These are phyloP conservation scores for Priceomyces castillae DNA, from an alignment of 805 yeast genomes.

Conservation along the genomic window DNA sequence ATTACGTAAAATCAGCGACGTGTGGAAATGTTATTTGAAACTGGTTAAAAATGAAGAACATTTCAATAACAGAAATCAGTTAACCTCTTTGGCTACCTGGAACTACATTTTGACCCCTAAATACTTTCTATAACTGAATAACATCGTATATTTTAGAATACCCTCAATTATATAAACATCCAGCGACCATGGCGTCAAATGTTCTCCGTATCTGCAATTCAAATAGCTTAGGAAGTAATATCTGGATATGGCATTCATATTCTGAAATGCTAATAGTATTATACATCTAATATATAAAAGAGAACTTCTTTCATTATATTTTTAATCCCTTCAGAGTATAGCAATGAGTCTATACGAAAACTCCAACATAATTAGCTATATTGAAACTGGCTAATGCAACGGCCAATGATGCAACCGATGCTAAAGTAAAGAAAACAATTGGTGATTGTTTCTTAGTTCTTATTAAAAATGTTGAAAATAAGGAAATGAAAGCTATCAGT, in stretches of 20 bases:
- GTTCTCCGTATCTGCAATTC: no score
- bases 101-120: no score
- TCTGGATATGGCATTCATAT: background rate
- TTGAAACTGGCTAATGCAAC: slow-evolving; percentile 38
- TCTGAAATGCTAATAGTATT: background rate
- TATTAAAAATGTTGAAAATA: slow-evolving; percentile 28
- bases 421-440: slow-evolving; percentile 24
- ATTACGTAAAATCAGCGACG: no score
- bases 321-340: background rate
- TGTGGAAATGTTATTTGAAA: no score
- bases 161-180: no score
- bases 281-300: background rate
- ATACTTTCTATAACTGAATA: no score
- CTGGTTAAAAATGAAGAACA: no score
- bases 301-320: background rate
- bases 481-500: slow-evolving; percentile 26
- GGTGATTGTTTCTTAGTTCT: slow-evolving; percentile 25
- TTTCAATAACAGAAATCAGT: no score
- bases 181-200: no score
- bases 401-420: slow-evolving; percentile 35
- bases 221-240: no score
- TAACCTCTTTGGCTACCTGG: no score
- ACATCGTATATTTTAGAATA: no score
- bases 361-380: slow-evolving; percentile 42
- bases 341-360: slow-evolving; percentile 13